A percentile compares a stretch with the other conserved stretches of the same genome.
Conservation (phyloP, 2,329 filamentous ascomycete species). For the Colletotrichum melonis region DNA sequence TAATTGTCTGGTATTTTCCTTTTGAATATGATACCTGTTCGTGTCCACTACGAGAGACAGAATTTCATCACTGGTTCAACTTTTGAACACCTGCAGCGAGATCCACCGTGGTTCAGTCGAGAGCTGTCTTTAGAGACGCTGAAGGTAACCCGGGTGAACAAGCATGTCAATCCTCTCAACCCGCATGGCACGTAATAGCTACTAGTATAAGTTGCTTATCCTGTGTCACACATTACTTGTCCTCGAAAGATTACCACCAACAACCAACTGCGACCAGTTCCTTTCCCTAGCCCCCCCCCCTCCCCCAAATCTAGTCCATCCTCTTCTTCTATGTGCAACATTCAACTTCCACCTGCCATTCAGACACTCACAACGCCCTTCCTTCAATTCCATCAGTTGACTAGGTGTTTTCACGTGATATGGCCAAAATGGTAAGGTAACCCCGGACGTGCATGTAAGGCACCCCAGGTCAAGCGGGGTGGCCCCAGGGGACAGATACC, state of each 20-base stretch:
- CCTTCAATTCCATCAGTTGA: too few relatives aligned
- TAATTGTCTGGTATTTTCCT: neutral
- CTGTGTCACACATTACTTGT: neutral
- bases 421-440: too few relatives aligned
- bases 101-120: neutral
- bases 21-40: slow-evolving; percentile 28
- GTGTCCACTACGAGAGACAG: neutral
- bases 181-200: too few relatives aligned
- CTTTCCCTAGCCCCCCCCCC: too few relatives aligned
- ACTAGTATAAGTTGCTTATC: neutral
- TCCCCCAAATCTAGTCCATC: too few relatives aligned
- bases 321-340: too few relatives aligned
- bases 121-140: neutral
- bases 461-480: too few relatives aligned
- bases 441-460: too few relatives aligned
- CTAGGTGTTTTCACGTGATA: too few relatives aligned
- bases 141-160: neutral
- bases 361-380: too few relatives aligned
- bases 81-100: neutral
- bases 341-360: too few relatives aligned
- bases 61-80: neutral
- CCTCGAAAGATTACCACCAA: neutral
- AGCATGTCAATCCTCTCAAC: neutral
- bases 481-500: too few relatives aligned
- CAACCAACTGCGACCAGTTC: neutral